These are phyloP conservation scores for Notholithocarpus densiflorus DNA, from an alignment of 306 rosid genomes.

Conservation along the genomic window DNA sequence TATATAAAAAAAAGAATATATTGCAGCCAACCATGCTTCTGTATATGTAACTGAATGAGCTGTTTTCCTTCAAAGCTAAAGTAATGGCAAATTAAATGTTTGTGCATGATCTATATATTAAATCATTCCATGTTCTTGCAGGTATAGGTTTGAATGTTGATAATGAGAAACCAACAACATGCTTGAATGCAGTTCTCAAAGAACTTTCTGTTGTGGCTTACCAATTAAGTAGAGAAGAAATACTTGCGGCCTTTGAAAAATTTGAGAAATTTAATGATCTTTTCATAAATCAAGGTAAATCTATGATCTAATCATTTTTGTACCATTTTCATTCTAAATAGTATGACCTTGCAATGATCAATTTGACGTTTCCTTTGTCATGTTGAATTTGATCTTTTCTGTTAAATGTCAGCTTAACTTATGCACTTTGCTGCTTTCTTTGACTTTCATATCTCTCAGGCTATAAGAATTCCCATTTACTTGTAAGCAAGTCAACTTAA, in stretches of 20 bases:
- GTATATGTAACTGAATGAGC: not conserved
- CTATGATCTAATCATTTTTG: not conserved
- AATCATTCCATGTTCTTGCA: slow-evolving; percentile 37
- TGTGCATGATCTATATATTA: slow-evolving; percentile 17
- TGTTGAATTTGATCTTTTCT: not conserved
- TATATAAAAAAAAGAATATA: too few species aligned
- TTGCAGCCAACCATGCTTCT: slow-evolving; percentile 7
- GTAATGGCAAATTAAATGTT: slow-evolving; percentile 3
- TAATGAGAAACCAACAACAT: slow-evolving; percentile 83
- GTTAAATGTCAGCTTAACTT: not conserved
- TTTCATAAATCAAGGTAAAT: slow-evolving; percentile 72
- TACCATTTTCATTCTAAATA: not conserved
- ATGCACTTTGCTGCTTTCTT: not conserved
- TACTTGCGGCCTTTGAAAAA: slow-evolving; percentile 75
- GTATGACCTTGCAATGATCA: not conserved
- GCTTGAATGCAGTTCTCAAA: slow-evolving; percentile 62
- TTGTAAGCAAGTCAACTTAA: not conserved
- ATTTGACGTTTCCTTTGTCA: not conserved
- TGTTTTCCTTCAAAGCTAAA: not conserved
- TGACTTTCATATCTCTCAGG: not conserved
- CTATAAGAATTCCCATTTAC: not conserved
- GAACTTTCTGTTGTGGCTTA: slow-evolving; percentile 48
- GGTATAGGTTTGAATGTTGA: slow-evolving; percentile 87
- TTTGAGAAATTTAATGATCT: slow-evolving; percentile 63
- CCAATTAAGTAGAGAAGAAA: slow-evolving; percentile 69